Base-by-base conservation (phyloP, 352 stramenopile genomes). In the Phytophthora quininea region DNA sequence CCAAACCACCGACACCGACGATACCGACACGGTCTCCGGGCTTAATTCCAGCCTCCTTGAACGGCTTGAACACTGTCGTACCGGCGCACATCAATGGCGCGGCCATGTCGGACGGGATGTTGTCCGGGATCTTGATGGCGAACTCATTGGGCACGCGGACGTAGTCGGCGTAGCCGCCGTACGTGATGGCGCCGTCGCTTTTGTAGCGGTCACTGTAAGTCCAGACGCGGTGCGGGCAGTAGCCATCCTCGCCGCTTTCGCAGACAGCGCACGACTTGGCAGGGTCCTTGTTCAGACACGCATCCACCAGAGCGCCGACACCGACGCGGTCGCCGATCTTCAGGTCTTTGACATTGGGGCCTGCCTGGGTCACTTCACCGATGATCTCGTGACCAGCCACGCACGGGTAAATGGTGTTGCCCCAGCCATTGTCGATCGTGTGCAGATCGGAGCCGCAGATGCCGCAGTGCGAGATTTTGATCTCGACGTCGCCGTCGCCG, bases 91-190 rank as follows among this genome's bases (percentile, higher is more conserved):
- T 10, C 33, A 68, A 15, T 12, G 52, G 53, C 10, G 61, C 61
- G 6, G 38, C 61, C 19, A 61, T 43, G 31, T 68, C 61, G 7
- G 61, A 68, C 11, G 61, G 61, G 4, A 62, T 67, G 60, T 59
- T 67, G 3, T 60, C 52, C 11, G 60, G 60, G 29, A 67, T 62
- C n/a, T 40, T 82, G 46, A 97, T 77, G 2, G 83, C 83, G 71
- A 88, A 96, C 32, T 79, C 49, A 45, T 83, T 54, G 42, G 79
- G 54, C 9, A 91, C 70, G 24, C 89, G 84, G 37, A 96, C 80
- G 51, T 74, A 80, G 33, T 90, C 71, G 14, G 72, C 74, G 67
- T 93, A 97, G 31, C 89, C 89, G 31, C 84, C 84, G 46, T 76
- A 73, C 12, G 61, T 54, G 1, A 42, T 54, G 19, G 24, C 35